Conservation (phyloP, 148 eudicot genomes). For the Beta vulgaris region DNA sequence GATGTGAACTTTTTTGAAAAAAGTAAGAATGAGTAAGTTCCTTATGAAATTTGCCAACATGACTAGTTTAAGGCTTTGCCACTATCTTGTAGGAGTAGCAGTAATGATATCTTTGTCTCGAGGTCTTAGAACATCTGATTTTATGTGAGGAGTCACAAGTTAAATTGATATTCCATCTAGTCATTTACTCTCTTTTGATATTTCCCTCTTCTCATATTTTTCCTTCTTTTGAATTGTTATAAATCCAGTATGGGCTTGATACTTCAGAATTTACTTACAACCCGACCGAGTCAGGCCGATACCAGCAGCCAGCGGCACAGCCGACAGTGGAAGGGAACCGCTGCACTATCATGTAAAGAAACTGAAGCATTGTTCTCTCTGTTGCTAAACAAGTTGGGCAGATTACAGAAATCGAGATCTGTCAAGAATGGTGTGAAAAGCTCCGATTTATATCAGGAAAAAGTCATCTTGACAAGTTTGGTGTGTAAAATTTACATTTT, state of each 20-base stretch:
- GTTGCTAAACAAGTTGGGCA: slow-evolving; percentile 2
- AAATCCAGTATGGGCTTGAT: slow-evolving; percentile 84
- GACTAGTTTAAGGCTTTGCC: background rate
- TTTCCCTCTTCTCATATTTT: background rate
- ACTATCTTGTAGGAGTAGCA: background rate
- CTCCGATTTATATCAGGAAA: slow-evolving; percentile 12
- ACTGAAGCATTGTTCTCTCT: background rate
- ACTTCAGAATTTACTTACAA: slow-evolving; percentile 93
- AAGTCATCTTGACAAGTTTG: slow-evolving; percentile 15
- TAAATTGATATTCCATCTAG: background rate
- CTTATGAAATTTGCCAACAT: background rate
- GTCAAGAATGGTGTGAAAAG: slow-evolving; percentile 21
- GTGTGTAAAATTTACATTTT: slow-evolving; percentile 27
- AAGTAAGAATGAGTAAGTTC: too few species aligned
- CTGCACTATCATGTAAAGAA: slow-evolving; percentile 73
- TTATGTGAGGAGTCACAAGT: background rate
- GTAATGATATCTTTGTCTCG: background rate
- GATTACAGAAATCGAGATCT: slow-evolving; percentile 1
- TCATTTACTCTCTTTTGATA: background rate
- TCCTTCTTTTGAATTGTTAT: slow-evolving; percentile 3
- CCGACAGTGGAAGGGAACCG: slow-evolving; percentile 61
- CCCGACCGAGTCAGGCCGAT: slow-evolving; percentile 64
- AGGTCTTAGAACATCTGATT: background rate
- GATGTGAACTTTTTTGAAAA: too few species aligned
- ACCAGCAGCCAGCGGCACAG: slow-evolving; percentile 59